Evolutionary conservation across 1,139 yeast species (phyloP).

Genomic region (Keqinozyma sinolaborantium): DNA sequence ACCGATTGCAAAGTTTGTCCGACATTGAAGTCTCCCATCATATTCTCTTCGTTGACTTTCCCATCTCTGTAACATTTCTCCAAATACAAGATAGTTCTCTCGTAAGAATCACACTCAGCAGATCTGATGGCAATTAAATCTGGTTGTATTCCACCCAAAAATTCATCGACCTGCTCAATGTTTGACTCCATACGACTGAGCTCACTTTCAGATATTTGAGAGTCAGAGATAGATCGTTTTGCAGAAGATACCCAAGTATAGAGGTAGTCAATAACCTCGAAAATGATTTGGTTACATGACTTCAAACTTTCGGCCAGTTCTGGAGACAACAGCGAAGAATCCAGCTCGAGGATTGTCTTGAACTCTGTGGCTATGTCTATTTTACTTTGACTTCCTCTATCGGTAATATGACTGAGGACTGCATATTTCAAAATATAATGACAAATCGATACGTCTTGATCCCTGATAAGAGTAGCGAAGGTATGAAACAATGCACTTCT

Average conservation of each 20-base stretch:
- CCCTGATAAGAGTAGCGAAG: constrained; percentile 64
- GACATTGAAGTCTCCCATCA: constrained; percentile 33
- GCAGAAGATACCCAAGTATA: constrained; percentile 65
- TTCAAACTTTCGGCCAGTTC: constrained; percentile 55
- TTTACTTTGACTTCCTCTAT: constrained; percentile 41
- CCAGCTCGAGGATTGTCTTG: constrained; percentile 50
- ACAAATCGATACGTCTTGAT: constrained; percentile 68
- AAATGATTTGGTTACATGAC: constrained; percentile 67
- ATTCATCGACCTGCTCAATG: constrained; percentile 35
- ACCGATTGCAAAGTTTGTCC: constrained; percentile 64
- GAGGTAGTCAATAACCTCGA: constrained; percentile 78
- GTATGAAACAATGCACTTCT: constrained; percentile 53
- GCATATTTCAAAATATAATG: constrained; percentile 79
- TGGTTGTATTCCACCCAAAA: constrained; percentile 58
- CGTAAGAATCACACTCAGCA: constrained; percentile 80
- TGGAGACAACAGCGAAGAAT: constrained; percentile 35
- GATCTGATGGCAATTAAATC: constrained; percentile 74
- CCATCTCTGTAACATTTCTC: constrained; percentile 67
- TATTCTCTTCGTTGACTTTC: constrained; percentile 25
- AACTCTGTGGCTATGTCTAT: constrained; percentile 56
- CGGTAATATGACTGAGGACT: constrained; percentile 61
- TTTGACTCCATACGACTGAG: constrained; percentile 17
- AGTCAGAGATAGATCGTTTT: constrained; percentile 25
- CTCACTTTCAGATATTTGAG: constrained; percentile 12
- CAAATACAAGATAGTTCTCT: constrained; percentile 82